phyloP scores from a whole-genome alignment of 2,329 filamentous ascomycete species.

The Trichoderma sp. region DNA sequence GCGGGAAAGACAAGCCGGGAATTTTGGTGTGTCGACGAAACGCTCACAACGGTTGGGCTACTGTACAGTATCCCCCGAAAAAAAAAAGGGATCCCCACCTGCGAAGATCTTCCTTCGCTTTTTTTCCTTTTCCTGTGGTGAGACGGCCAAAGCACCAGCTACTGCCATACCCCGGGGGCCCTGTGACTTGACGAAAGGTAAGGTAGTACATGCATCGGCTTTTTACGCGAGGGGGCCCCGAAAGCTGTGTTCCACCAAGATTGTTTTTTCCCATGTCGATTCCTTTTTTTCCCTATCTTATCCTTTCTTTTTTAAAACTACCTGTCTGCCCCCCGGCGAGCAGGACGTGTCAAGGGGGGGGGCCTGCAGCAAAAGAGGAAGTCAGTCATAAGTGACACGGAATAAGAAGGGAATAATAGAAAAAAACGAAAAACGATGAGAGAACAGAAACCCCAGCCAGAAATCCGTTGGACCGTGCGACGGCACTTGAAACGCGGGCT shows the following conservation, averaged over 20 bases:
- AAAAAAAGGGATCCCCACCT: background rate
- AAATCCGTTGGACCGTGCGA: constrained; percentile 6
- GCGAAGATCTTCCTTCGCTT: background rate
- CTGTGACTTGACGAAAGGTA: background rate
- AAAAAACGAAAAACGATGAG: background rate
- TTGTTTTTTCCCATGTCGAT: constrained; percentile 6
- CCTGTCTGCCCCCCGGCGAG: too few species aligned
- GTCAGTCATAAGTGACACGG: background rate
- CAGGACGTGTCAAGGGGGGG: background rate
- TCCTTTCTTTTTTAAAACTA: background rate
- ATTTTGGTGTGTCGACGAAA: background rate
- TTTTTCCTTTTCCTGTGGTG: background rate
- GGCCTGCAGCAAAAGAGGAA: too few species aligned
- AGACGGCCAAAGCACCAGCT: background rate
- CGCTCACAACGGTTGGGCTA: background rate
- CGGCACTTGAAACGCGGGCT: constrained; percentile 13
- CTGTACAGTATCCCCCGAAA: background rate
- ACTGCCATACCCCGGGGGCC: too few species aligned
- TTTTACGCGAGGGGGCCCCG: constrained; percentile 10
- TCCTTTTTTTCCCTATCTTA: background rate
- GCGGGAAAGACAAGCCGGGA: background rate
- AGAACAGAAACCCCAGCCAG: background rate
- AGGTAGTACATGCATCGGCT: constrained; percentile 12
- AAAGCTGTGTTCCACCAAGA: constrained; percentile 1
- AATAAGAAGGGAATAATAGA: background rate